Evolutionary conservation across 108 stramenopile genomes (phyloP).

Genomic region (Conticribra weissflogii): DNA sequence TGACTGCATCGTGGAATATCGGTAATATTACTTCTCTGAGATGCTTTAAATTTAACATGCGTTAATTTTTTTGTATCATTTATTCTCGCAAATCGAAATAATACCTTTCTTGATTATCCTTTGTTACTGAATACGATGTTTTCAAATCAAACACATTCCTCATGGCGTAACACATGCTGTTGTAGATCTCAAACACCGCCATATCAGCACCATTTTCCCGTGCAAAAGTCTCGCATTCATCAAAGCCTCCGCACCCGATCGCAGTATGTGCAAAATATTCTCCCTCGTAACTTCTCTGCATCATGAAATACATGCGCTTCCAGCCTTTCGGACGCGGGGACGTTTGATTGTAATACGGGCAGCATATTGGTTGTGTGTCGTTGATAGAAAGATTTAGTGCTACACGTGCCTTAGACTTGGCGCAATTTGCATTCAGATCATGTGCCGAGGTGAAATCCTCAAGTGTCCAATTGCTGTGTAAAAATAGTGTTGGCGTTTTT

Average conservation of each 20-base stretch:
- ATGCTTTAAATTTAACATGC: too few relatives aligned
- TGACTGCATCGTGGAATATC: too few relatives aligned
- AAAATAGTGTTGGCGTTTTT: conserved; percentile 15
- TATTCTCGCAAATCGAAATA: conserved; percentile 34
- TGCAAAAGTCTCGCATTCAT: conserved; percentile 32
- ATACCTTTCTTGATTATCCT: conserved; percentile 39
- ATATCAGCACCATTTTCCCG: conserved; percentile 30
- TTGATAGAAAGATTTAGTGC: conserved; percentile 3
- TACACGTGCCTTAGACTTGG: conserved; percentile 13
- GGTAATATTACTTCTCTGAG: too few relatives aligned
- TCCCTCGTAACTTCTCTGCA: conserved; percentile 25
- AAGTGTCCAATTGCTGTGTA: conserved; percentile 11
- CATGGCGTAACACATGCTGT: conserved; percentile 30
- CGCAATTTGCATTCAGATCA: conserved; percentile 30
- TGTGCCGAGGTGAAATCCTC: conserved; percentile 37
- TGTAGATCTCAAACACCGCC: conserved; percentile 37
- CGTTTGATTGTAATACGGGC: conserved; percentile 13
- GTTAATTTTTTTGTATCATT: background rate
- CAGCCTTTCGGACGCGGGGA: conserved; percentile 9
- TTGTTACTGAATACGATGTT: conserved; percentile 30
- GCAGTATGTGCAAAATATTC: conserved; percentile 38
- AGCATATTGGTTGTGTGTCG: conserved; percentile 46
- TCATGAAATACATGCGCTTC: conserved; percentile 16
- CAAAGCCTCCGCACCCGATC: conserved; percentile 37
- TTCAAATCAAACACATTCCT: conserved; percentile 36